A percentile compares a stretch with the other conserved stretches of the same genome.
Evolutionary conservation across 1,284 basidiomycete species (phyloP).

Genomic region (Sporisorium iseilematis-ciliati): DNA sequence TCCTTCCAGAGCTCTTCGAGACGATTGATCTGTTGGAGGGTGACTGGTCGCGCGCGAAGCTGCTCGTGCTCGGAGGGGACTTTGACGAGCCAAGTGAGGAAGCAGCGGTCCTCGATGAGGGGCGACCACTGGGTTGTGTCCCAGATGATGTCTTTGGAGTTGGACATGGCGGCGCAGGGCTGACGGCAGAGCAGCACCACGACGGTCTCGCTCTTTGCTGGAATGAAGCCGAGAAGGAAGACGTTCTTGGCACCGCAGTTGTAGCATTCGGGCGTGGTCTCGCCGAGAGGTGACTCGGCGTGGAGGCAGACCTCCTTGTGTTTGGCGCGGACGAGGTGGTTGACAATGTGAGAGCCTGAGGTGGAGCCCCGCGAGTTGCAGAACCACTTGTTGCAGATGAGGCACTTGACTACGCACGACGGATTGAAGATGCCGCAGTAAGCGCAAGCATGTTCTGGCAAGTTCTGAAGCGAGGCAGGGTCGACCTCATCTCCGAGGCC

Average conservation of each 20-base stretch:
- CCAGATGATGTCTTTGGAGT: slow-evolving; percentile 96
- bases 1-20: slow-evolving; percentile 99
- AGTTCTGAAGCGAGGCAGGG: slow-evolving; percentile 26
- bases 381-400: slow-evolving; percentile 93
- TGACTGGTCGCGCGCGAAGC: slow-evolving; percentile 92
- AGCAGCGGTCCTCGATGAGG: slow-evolving; percentile 96
- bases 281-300: slow-evolving; percentile 92
- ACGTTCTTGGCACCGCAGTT: slow-evolving; percentile 99
- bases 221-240: slow-evolving; percentile 98
- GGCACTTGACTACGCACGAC: slow-evolving; percentile 95
- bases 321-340: slow-evolving; percentile 97
- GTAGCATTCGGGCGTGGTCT: slow-evolving; percentile 95
- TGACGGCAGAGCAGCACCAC: slow-evolving; percentile 99
- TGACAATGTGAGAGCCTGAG: slow-evolving; percentile 94
- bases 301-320: slow-evolving; percentile 99
- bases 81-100: slow-evolving; percentile 98
- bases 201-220: slow-evolving; percentile 98
- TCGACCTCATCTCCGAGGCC: slow-evolving; percentile 30
- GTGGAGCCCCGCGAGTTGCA: slow-evolving; percentile 99
- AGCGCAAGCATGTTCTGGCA: slow-evolving; percentile 55
- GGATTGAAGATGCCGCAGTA: slow-evolving; percentile 99
- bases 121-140: slow-evolving; percentile 98
- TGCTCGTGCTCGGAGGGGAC: slow-evolving; percentile 95
- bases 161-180: slow-evolving; percentile 90
- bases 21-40: slow-evolving; percentile 94